Base-by-base conservation (phyloP, 2,329 filamentous ascomycete genomes). In the Aspergillus clavatus region DNA sequence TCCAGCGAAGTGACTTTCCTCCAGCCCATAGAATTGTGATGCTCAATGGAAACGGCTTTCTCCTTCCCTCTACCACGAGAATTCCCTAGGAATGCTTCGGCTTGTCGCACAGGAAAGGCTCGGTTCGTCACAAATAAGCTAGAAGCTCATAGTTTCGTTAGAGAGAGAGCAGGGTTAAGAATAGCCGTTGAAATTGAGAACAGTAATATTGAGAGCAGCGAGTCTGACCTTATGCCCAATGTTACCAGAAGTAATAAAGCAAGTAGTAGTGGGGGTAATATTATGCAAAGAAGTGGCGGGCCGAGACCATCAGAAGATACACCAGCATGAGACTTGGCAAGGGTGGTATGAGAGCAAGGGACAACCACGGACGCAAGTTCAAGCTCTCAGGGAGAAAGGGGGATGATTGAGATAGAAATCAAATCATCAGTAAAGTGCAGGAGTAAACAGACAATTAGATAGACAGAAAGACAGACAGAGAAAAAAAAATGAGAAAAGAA, bases 11-110 rank as follows among this genome's bases (percentile, higher is more conserved):
- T 29, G 26, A 24, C 36, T 26, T 22, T 42, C 22, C 27, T 38
- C 27, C 38, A 33, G 43, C 47, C 45, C 42, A 48, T 48, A 22
- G 29, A 35, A 45, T 33, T 40, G 29, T 26, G 22, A 21, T 7
- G 16, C 11, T 11, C 16, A 16, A 35, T 12, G 37, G 10, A 19
- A 39, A 8, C 29, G 22, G 16, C 11, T 24, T 29, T 4, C 23
- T 12, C 18, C 29, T 16, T 42, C 8, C 16, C n/a, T 31, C 8
- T 35, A 11, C 31, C 31, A 21, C 16, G 18, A 35, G 18, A 35
- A 5, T 18, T 2, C 31, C 7, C 16, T 35, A 16, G 18, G 5
- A 18, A 10, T 10, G 19, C 14, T 35, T 16, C 18, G 7, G 14
- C 18, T 35, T n/a, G n/a, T n/a, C n/a, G n/a, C n/a, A n/a, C n/a